Conservation (phyloP, 202 grass and related monocot genomes). For the Sporobolus alterniflorus region DNA sequence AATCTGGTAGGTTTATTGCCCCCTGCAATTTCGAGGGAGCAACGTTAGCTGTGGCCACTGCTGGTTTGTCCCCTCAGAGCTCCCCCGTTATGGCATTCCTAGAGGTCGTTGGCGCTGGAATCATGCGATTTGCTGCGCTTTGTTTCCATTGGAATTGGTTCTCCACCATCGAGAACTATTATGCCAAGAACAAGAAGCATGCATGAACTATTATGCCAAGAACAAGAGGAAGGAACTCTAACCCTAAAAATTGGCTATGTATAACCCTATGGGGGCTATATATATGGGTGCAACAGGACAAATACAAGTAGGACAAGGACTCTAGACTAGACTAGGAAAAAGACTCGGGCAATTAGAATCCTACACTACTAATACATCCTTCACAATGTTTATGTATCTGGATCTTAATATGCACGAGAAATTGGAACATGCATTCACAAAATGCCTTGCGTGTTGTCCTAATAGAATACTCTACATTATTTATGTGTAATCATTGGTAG, state of each 20-base stretch:
- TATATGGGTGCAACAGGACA: too few relatives aligned
- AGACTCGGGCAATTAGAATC: too few relatives aligned
- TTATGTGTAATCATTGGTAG: conserved; percentile 84
- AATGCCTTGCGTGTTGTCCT: conserved; percentile 75
- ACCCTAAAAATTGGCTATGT: too few relatives aligned
- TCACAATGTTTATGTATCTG: conserved; percentile 86
- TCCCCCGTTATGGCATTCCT: conserved; percentile 60
- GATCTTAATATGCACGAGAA: conserved; percentile 89
- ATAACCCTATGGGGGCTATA: too few relatives aligned
- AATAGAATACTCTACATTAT: conserved; percentile 81
- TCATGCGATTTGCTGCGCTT: conserved; percentile 73
- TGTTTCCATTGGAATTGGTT: conserved; percentile 94
- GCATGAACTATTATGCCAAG: too few relatives aligned
- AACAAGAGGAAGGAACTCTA: too few relatives aligned
- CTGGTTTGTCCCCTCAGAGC: conserved; percentile 85
- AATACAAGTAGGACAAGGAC: too few relatives aligned
- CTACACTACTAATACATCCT: too few relatives aligned
- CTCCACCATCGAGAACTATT: conserved; percentile 64
- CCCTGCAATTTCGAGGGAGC: conserved; percentile 88
- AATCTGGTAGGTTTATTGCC: conserved; percentile 67
- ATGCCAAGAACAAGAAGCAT: conserved; percentile 56
- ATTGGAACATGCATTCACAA: conserved; percentile 65
- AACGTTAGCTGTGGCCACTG: conserved; percentile 85
- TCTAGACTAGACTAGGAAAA: too few relatives aligned
- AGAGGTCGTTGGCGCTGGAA: conserved; percentile 69